Evolutionary conservation across 176 grass and related monocot species (phyloP), one percentile per base, ranked within the genome.

Genomic region (Saccharum spontaneum): DNA sequence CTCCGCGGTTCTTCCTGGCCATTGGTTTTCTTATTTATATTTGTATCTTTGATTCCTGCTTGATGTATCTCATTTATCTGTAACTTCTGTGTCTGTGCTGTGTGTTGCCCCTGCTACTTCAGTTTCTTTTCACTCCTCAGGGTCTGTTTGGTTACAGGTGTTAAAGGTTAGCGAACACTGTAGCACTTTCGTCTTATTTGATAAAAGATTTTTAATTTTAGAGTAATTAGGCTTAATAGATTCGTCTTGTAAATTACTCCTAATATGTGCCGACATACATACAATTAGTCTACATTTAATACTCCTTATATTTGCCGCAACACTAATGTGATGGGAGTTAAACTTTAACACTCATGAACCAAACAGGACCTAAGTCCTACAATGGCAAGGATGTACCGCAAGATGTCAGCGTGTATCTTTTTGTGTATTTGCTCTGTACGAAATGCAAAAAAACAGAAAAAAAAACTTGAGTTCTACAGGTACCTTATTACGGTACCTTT

Each of bases 301-400:
- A 28, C 28, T 28, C 1, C 28, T 1, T 28, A 1, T 1, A 28
- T 28, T 28, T 28, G 28, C 28, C 28, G 28, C 28, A 28, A 28
- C 28, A 28, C 1, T 1, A 1, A 28, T 28, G 1, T 28, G 28
- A 28, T 28, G 28, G 28, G 28, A 28, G 28, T 28, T 28, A 28
- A 28, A 28, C 28, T 28, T 28, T 28, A 28, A 28, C 28, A 28
- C 1, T 28, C 28, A 28, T 28, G 28, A 28, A 28, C 28, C 28
- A 28, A 28, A 28, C 28, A 28, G 28, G 1, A 1, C 62, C 80
- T 71, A 84, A 91, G 89, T 76, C 85, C 80, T 76, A 40, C 31
- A 84, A 76, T 79, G 85, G 80, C 76, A 84, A 70, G 69, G 76
- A 90, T 79, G 75, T 83, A 45, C 37, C 83, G 62, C 31, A 75